A percentile compares a stretch with the other conserved stretches of the same genome.
These are phyloP conservation scores for Chytriomyces confervae DNA, from an alignment of 192 early-diverging fungal genomes.

Conservation along the genomic window DNA sequence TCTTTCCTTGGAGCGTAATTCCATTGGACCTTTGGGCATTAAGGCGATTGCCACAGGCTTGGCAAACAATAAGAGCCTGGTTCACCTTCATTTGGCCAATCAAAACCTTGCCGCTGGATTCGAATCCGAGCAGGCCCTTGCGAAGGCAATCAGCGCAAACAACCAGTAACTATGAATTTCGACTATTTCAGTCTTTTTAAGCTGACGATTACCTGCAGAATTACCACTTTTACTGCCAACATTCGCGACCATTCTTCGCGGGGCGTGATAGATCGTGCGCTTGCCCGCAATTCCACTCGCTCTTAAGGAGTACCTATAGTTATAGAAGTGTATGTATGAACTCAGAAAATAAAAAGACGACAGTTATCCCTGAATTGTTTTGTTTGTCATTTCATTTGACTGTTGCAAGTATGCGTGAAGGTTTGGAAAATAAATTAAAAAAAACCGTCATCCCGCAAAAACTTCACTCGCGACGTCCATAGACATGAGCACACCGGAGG, in stretches of 20 bases:
- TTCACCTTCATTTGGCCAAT: constrained; percentile 30
- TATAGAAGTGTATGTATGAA: too few relatives aligned
- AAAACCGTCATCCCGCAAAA: too few relatives aligned
- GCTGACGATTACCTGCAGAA: not conserved
- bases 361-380: too few relatives aligned
- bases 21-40: constrained; percentile 38
- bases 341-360: too few relatives aligned
- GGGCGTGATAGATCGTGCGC: constrained; percentile 36
- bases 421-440: too few relatives aligned
- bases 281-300: constrained; percentile 27
- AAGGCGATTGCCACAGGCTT: constrained; percentile 36
- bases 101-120: constrained; percentile 25
- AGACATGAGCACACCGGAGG: too few relatives aligned
- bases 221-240: constrained; percentile 24
- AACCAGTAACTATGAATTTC: constrained; percentile 6
- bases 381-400: too few relatives aligned
- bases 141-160: constrained; percentile 20
- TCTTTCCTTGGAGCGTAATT: constrained; percentile 33
- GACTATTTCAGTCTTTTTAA: not conserved
- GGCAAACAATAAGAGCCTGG: constrained; percentile 30
- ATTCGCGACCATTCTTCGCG: constrained; percentile 38
- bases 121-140: constrained; percentile 27
- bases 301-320: too few relatives aligned
- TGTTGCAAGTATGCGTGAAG: too few relatives aligned
- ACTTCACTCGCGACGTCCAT: too few relatives aligned